These are phyloP conservation scores for Papiliotrema laurentii DNA, from an alignment of 1,284 basidiomycete genomes.

Conservation along the genomic window DNA sequence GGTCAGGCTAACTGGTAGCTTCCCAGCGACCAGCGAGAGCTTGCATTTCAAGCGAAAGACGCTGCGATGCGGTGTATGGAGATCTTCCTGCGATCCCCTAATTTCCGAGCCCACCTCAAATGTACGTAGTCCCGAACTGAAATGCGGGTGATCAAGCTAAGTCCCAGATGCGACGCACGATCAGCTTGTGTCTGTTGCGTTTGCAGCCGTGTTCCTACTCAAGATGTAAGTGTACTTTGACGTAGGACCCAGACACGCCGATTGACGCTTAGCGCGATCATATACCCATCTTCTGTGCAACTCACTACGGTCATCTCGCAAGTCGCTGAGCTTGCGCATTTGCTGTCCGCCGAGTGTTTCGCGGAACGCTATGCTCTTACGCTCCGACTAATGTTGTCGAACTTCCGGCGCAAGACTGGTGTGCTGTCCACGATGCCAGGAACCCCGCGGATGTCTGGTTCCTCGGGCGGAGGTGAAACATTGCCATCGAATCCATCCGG, in stretches of 20 bases:
- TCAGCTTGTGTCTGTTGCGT: constrained; percentile 82
- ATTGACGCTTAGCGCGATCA: constrained; percentile 30
- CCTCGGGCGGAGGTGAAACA: constrained; percentile 4
- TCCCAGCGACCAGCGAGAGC: constrained; percentile 79
- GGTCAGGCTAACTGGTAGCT: constrained; percentile 15
- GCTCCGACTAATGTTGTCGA: constrained; percentile 82
- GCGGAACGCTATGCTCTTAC: constrained; percentile 71
- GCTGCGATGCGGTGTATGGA: constrained; percentile 76
- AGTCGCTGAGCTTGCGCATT: constrained; percentile 42
- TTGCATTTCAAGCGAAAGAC: constrained; percentile 90
- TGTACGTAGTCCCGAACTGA: constrained; percentile 18
- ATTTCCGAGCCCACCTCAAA: constrained; percentile 41
- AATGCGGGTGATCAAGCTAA: constrained; percentile 57
- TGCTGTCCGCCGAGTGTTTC: constrained; percentile 45
- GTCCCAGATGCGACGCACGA: constrained; percentile 83
- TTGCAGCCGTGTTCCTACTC: constrained; percentile 84
- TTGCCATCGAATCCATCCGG: constrained; percentile 8
- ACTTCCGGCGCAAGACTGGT: constrained; percentile 77
- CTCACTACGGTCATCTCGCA: constrained; percentile 34
- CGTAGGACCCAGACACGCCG: constrained; percentile 26
- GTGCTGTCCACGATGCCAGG: constrained; percentile 57
- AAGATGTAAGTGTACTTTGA: constrained; percentile 60
- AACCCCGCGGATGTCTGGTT: constrained; percentile 50
- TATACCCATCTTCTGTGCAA: constrained; percentile 39
- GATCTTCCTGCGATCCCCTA: constrained; percentile 32